These are phyloP conservation scores for Globisporangium middletonii DNA, from an alignment of 352 stramenopile species.

Conservation along the genomic window DNA sequence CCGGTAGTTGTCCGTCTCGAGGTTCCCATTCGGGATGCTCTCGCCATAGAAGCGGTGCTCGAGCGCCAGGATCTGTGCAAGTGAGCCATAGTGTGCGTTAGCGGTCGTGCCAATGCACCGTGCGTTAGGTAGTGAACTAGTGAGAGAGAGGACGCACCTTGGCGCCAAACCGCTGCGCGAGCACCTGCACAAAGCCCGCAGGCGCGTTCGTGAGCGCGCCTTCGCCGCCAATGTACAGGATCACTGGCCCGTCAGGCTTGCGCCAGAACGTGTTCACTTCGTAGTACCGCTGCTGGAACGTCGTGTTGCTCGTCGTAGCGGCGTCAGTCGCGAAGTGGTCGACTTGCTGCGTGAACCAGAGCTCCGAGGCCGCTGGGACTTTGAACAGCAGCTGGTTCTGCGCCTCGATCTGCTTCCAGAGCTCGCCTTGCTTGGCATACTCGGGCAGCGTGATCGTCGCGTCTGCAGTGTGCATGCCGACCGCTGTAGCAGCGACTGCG, in stretches of 20 bases:
- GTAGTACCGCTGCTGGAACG: conserved; percentile 78
- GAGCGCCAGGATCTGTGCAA: conserved; percentile 58
- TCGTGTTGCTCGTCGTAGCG: conserved; percentile 16
- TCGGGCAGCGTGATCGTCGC: conserved; percentile 21
- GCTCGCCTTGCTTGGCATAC: conserved; percentile 38
- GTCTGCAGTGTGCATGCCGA: neutral
- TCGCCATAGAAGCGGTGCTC: conserved; percentile 88
- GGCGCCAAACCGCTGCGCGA: conserved; percentile 69
- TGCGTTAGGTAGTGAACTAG: neutral
- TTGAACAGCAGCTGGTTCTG: conserved; percentile 43
- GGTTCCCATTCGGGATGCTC: conserved; percentile 67
- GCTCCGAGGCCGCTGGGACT: conserved; percentile 20
- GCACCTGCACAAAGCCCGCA: conserved; percentile 56
- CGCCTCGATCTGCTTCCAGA: conserved; percentile 49
- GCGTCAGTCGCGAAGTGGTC: conserved; percentile 40
- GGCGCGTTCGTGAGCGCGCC: conserved; percentile 54
- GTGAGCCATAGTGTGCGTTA: neutral
- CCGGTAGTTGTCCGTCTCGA: conserved; percentile 67
- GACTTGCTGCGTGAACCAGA: conserved; percentile 67
- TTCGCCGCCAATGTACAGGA: conserved; percentile 86
- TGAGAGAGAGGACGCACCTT: conserved; percentile 28
- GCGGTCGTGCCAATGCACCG: neutral
- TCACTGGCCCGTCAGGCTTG: conserved; percentile 47
- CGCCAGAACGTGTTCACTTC: conserved; percentile 59
- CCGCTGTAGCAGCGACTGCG: neutral